A percentile compares a stretch with the other conserved stretches of the same genome.
Conservation (phyloP, 306 rosid species). For the Pterocarpus santalinus region DNA sequence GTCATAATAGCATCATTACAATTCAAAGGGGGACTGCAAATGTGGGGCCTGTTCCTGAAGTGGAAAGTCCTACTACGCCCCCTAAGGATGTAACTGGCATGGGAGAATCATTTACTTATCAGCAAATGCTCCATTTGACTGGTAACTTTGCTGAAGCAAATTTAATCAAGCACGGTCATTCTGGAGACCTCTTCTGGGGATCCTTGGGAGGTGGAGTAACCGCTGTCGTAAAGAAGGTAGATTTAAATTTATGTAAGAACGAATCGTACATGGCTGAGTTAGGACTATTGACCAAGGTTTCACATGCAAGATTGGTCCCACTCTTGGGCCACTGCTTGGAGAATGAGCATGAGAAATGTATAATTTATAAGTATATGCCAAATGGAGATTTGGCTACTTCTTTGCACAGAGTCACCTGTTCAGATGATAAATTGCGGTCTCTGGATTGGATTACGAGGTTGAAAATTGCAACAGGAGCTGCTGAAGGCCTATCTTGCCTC, state of each 20-base stretch:
- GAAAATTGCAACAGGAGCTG: slow-evolving; percentile 94
- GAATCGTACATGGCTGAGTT: slow-evolving; percentile 70
- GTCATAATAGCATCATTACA: slow-evolving; percentile 39
- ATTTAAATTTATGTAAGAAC: slow-evolving; percentile 56
- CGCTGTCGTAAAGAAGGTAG: slow-evolving; percentile 81
- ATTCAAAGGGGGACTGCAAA: slow-evolving; percentile 59
- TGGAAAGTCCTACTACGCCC: slow-evolving; percentile 56
- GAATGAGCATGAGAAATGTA: slow-evolving; percentile 73
- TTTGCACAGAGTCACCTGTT: slow-evolving; percentile 60
- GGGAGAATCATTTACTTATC: slow-evolving; percentile 72
- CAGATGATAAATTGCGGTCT: slow-evolving; percentile 65
- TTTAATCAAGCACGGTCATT: slow-evolving; percentile 83
- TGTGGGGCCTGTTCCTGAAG: slow-evolving; percentile 62
- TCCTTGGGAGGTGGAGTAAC: slow-evolving; percentile 63
- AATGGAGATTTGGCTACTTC: slow-evolving; percentile 84
- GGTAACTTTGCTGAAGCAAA: slow-evolving; percentile 71
- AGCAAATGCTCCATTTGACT: slow-evolving; percentile 70
- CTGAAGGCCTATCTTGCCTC: slow-evolving; percentile 79
- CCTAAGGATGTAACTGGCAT: slow-evolving; percentile 64
- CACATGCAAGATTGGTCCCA: slow-evolving; percentile 84
- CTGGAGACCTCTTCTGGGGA: slow-evolving; percentile 83
- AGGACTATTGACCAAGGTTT: slow-evolving; percentile 72
- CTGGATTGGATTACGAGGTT: slow-evolving; percentile 95
- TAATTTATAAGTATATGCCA: slow-evolving; percentile 86
- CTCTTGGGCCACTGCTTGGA: slow-evolving; percentile 86